These are phyloP conservation scores for Chlamydomonas sp. DNA, from an alignment of 139 green algal species.

Conservation along the genomic window DNA sequence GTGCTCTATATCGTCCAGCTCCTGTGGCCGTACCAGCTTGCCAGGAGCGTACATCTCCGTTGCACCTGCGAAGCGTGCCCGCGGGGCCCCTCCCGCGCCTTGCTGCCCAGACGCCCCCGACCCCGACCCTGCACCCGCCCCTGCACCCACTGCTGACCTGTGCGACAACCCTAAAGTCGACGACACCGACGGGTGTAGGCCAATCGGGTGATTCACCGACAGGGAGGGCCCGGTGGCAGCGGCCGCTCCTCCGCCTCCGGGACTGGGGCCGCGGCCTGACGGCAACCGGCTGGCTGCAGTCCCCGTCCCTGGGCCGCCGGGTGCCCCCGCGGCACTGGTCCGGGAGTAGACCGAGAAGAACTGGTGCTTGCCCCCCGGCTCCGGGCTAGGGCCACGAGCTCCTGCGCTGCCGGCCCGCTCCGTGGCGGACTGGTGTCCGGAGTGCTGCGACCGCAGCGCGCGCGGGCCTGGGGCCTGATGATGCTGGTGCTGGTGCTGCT, in stretches of 20 bases:
- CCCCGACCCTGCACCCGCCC: not conserved
- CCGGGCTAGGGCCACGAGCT: not conserved
- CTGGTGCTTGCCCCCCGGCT: constrained; percentile 9
- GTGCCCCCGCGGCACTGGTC: not conserved
- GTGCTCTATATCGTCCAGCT: constrained; percentile 34
- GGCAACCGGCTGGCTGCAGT: not conserved
- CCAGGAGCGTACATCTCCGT: constrained; percentile 35
- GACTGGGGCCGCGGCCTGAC: constrained; percentile 4
- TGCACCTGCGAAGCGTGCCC: not conserved
- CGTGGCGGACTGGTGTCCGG: not conserved
- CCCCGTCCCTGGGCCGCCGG: not conserved
- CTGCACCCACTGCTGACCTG: not conserved
- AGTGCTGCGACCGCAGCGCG: not conserved
- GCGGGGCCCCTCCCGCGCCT: not conserved
- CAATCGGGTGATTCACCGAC: not conserved
- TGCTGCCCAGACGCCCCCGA: not conserved
- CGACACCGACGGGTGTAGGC: not conserved
- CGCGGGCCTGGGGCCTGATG: not conserved
- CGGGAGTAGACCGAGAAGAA: constrained; percentile 27
- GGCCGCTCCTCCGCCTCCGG: not conserved
- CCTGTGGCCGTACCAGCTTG: constrained; percentile 36
- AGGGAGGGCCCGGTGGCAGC: not conserved
- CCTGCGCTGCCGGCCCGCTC: not conserved
- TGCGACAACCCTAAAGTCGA: not conserved
- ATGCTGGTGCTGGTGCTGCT: not conserved